Evolutionary conservation across 768 basidiomycete genomes (phyloP), one percentile per base, ranked within the genome.

Genomic region (Sarcodon aspratus): DNA sequence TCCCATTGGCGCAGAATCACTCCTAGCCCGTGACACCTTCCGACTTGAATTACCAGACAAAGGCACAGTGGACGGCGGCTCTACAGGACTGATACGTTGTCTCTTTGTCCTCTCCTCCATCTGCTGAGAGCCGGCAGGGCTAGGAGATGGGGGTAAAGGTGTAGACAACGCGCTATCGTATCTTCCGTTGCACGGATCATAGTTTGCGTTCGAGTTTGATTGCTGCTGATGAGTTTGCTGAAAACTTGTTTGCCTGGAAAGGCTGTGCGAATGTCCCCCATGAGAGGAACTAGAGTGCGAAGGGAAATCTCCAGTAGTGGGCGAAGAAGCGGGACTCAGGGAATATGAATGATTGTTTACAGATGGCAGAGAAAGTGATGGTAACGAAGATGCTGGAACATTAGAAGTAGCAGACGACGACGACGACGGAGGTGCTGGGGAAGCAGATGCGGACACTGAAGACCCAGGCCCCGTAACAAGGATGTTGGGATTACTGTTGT

Each of bases 1-100:
- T 27, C 80, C 80, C 33, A 85, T 62, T 36, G 82, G 82, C 13
- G 82, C 78, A 33, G 76, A 78, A 57, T 85, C 82, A 56, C 80
- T 82, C 57, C 82, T 64, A 33, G 80, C 80, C n/a, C 82, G 70
- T 35, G 54, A 53, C 46, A 57, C 56, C 50, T 51, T 61, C 53
- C 57, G 57, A 12, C 54, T 54, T n/a, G 48, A 37, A 9, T 36
- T 54, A 13, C 36, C 50, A 51, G 44, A 27, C 17, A 42, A 48
- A 45, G 47, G 36, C 36, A 45, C 13, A 50, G 49, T 32, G 46
- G 47, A 36, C 46, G 44, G 43, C 15, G 45, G 33, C 42, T 44
- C 36, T 36, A 33, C 18, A 34, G 51, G 55, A 6, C 50, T 51
- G 52, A 79, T 69, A 45, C 80, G 68, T 53, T 76, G 79, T 3